A percentile compares a stretch with the other conserved stretches of the same genome.
Conservation (phyloP, 768 basidiomycete species). For the Rhizopogon salebrosus region DNA sequence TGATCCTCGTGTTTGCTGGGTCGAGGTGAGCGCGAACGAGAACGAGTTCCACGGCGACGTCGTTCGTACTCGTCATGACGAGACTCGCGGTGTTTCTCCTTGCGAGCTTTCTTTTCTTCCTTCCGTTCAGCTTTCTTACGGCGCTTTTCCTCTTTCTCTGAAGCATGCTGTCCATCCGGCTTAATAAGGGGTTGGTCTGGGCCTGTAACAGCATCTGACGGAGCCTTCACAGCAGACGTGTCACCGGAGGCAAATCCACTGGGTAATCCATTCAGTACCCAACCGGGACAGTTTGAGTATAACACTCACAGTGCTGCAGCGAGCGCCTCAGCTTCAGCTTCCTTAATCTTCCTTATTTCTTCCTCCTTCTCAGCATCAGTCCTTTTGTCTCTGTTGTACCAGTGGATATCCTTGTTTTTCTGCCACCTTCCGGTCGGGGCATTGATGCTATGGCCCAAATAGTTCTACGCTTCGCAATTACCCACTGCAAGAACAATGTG, state of each 20-base stretch:
- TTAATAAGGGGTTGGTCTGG: conserved; percentile 13
- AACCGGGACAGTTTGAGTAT: not conserved
- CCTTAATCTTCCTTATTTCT: conserved; percentile 80
- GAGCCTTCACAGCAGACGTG: conserved; percentile 17
- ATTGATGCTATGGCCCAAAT: conserved; percentile 92
- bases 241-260: conserved; percentile 71
- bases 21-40: conserved; percentile 33
- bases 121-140: conserved; percentile 50
- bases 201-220: conserved; percentile 12
- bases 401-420: conserved; percentile 95
- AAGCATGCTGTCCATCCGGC: conserved; percentile 25
- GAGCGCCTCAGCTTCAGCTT: conserved; percentile 85
- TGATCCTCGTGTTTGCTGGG: conserved; percentile 11
- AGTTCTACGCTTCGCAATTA: conserved; percentile 54
- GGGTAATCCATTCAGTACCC: not conserved
- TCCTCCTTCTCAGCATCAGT: conserved; percentile 48
- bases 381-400: conserved; percentile 73
- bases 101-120: conserved; percentile 54
- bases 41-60: conserved; percentile 20
- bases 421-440: conserved; percentile 97
- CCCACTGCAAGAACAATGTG: not conserved
- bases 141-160: conserved; percentile 46
- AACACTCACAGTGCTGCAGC: conserved; percentile 67
- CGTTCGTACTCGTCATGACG: conserved; percentile 27
- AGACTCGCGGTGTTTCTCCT: conserved; percentile 41